These are phyloP conservation scores for Hypomyces rosellus DNA, from an alignment of 2,329 filamentous ascomycete genomes.

Conservation along the genomic window DNA sequence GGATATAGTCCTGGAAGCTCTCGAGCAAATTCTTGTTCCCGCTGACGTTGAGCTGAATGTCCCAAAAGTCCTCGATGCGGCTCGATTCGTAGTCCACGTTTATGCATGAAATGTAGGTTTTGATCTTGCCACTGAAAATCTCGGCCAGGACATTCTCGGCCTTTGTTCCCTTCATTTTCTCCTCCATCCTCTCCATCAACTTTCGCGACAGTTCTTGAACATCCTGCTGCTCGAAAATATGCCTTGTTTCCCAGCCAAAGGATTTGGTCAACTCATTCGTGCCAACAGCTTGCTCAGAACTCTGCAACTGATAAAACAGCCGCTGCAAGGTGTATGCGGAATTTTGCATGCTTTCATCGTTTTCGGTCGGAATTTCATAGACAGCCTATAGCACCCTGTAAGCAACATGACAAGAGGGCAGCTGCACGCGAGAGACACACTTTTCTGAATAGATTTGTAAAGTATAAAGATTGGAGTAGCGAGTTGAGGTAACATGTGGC, in stretches of 20 bases:
- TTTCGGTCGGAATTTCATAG: slow-evolving; percentile 90
- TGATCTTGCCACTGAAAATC: slow-evolving; percentile 96
- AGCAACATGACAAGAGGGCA: slow-evolving; percentile 2
- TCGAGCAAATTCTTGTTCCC: slow-evolving; percentile 89
- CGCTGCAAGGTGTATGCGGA: slow-evolving; percentile 91
- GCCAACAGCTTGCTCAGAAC: slow-evolving; percentile 72
- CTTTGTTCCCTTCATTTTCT: slow-evolving; percentile 95
- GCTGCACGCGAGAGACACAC: slow-evolving; percentile 34
- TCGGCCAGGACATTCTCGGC: slow-evolving; percentile 82
- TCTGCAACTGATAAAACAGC: slow-evolving; percentile 92
- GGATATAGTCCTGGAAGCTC: slow-evolving; percentile 93
- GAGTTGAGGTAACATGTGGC: slow-evolving; percentile 88
- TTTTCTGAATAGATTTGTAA: slow-evolving; percentile 91
- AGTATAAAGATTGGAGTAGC: slow-evolving; percentile 75
- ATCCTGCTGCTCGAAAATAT: slow-evolving; percentile 98
- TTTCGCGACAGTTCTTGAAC: slow-evolving; percentile 95
- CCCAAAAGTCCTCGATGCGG: slow-evolving; percentile 95
- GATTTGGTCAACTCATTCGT: slow-evolving; percentile 93
- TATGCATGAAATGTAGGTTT: slow-evolving; percentile 98
- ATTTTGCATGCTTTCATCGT: slow-evolving; percentile 73
- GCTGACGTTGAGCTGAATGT: slow-evolving; percentile 93
- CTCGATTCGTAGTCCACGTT: slow-evolving; percentile 98
- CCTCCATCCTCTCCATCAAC: slow-evolving; percentile 94
- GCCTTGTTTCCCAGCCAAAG: slow-evolving; percentile 95
- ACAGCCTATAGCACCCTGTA: slow-evolving; percentile 58